Evolutionary conservation across 495 filamentous ascomycete genomes (phyloP).

Genomic region (Podospora anserina): DNA sequence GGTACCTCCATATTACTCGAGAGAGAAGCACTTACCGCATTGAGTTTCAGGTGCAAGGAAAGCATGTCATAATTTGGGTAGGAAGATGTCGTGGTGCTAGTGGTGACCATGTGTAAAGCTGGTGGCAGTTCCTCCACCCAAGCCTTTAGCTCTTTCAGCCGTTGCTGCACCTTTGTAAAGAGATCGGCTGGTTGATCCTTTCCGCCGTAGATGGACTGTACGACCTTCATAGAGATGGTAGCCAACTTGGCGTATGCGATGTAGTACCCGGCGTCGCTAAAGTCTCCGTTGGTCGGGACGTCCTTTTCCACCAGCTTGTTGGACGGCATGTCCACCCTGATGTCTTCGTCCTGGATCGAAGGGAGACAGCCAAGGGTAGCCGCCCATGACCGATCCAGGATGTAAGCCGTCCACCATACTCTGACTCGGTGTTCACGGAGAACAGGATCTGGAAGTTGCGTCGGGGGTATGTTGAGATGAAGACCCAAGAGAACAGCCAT

Average conservation of each 20-base stretch:
- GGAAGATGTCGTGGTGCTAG: not conserved
- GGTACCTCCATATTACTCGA: too few species aligned
- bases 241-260: slow-evolving; percentile 6
- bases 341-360: slow-evolving; percentile 8
- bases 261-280: slow-evolving; percentile 2
- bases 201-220: slow-evolving; percentile 10
- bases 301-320: not conserved
- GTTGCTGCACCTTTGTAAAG: slow-evolving; percentile 12
- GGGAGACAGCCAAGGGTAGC: not conserved
- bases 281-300: not conserved
- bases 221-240: slow-evolving; percentile 6
- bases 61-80: slow-evolving; percentile 13
- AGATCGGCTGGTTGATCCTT: slow-evolving; percentile 9
- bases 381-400: slow-evolving; percentile 7
- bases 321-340: slow-evolving; percentile 10
- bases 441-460: not conserved
- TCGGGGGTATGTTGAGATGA: slow-evolving; percentile 11
- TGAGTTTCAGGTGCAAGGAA: slow-evolving; percentile 7
- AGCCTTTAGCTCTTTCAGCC: slow-evolving; percentile 12
- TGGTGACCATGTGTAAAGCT: not conserved
- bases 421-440: slow-evolving; percentile 8
- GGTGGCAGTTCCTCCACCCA: slow-evolving; percentile 11
- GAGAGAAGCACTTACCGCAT: not conserved
- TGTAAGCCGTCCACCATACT: slow-evolving; percentile 12
- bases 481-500: slow-evolving; percentile 9